These are phyloP conservation scores for Globisporangium ultimum DNA, from an alignment of 352 stramenopile genomes.

Conservation along the genomic window DNA sequence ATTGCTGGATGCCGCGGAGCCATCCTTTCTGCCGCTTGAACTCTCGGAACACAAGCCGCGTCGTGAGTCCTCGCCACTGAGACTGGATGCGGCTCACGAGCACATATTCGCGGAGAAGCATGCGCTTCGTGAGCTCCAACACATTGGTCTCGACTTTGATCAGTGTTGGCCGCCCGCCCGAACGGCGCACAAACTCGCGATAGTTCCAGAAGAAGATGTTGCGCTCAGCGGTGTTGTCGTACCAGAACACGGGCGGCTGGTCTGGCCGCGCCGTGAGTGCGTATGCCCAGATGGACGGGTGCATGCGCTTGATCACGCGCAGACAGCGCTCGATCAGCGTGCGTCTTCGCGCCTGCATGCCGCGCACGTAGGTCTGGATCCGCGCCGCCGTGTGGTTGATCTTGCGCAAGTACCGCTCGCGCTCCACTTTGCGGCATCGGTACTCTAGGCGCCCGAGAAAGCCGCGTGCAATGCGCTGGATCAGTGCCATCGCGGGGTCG, in stretches of 20 bases:
- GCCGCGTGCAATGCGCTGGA: constrained; percentile 61
- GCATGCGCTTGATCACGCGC: constrained; percentile 49
- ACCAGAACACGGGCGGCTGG: constrained; percentile 70
- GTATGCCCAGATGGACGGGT: constrained; percentile 41
- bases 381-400: constrained; percentile 46
- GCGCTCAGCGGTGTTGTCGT: constrained; percentile 57
- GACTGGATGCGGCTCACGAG: constrained; percentile 75
- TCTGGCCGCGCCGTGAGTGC: constrained; percentile 32
- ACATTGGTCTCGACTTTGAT: constrained; percentile 77
- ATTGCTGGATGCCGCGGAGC: constrained; percentile 55
- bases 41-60: constrained; percentile 56
- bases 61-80: constrained; percentile 55
- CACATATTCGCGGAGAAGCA: constrained; percentile 55
- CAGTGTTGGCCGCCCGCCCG: constrained; percentile 48
- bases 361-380: constrained; percentile 61
- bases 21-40: constrained; percentile 65
- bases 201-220: constrained; percentile 74
- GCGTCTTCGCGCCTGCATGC: constrained; percentile 53
- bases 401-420: constrained; percentile 42
- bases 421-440: constrained; percentile 36
- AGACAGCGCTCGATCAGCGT: constrained; percentile 69
- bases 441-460: constrained; percentile 61
- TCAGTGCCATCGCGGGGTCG: constrained; percentile 41
- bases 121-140: constrained; percentile 59
- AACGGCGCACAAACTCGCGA: constrained; percentile 67